Percentiles rank a stretch among this genome's conserved stretches.
These are phyloP conservation scores for Huntiella moniliformis DNA, from an alignment of 2,329 filamentous ascomycete genomes.

Conservation along the genomic window DNA sequence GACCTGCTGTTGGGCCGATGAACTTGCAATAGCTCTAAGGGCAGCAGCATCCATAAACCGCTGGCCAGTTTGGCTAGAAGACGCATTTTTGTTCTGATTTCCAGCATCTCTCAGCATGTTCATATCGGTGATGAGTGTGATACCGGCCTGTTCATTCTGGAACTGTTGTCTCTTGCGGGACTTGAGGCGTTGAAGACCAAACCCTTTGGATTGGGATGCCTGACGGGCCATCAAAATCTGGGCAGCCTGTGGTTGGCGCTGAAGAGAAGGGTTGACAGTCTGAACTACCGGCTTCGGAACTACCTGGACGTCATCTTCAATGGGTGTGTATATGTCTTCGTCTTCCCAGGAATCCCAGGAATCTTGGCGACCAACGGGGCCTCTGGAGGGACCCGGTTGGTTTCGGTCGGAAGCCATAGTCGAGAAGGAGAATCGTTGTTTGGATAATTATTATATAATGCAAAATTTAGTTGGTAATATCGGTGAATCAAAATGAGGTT, in stretches of 20 bases:
- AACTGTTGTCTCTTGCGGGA: constrained; percentile 43
- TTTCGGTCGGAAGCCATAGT: too few relatives aligned
- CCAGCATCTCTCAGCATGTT: constrained; percentile 24
- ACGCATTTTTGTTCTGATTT: neutral
- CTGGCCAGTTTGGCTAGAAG: constrained; percentile 15
- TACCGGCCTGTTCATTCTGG: constrained; percentile 42
- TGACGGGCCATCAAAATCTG: constrained; percentile 1
- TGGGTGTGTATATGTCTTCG: constrained; percentile 17
- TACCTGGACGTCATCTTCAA: constrained; percentile 21
- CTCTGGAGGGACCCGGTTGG: too few relatives aligned
- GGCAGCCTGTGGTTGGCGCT: neutral
- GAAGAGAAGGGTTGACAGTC: neutral
- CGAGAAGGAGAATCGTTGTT: too few relatives aligned
- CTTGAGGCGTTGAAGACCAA: constrained; percentile 29
- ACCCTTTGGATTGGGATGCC: constrained; percentile 20
- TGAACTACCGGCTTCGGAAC: constrained; percentile 11
- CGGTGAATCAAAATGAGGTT: too few relatives aligned
- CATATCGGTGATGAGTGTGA: constrained; percentile 54
- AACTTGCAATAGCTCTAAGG: constrained; percentile 39
- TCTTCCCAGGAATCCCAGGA: constrained; percentile 36
- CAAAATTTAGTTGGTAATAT: too few relatives aligned
- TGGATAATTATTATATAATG: too few relatives aligned
- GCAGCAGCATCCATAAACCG: constrained; percentile 42
- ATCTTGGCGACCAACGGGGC: constrained; percentile 15
- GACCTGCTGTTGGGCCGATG: constrained; percentile 25